phyloP scores from a whole-genome alignment of 1,284 basidiomycete genomes.

The Bjerkandera adusta region DNA sequence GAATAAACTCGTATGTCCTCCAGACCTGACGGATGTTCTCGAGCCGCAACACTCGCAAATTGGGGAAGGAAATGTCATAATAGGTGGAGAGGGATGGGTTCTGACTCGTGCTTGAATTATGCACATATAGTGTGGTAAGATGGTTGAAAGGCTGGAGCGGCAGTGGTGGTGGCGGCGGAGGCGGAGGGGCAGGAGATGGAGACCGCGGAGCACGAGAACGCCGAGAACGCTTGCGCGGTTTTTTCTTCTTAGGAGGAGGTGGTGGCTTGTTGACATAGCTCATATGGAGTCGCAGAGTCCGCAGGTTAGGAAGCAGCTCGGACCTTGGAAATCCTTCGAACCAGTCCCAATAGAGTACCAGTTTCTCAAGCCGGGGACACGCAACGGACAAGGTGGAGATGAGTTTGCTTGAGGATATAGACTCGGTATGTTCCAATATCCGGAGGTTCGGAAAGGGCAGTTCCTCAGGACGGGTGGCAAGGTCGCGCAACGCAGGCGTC shows the following conservation, averaged over 20 bases:
- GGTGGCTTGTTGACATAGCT: not conserved
- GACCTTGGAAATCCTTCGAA: not conserved
- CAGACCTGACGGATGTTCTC: not conserved
- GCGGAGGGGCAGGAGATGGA: no score
- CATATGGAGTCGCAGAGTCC: not conserved
- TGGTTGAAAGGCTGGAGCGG: not conserved
- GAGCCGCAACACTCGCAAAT: constrained; percentile 7
- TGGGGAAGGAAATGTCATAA: constrained; percentile 6
- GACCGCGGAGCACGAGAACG: no score
- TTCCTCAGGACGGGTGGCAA: no score
- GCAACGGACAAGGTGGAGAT: not conserved
- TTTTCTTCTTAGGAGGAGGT: no score
- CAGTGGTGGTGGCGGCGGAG: not conserved
- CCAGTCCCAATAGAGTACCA: not conserved
- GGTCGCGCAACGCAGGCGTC: no score
- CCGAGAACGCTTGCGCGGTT: no score
- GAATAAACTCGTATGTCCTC: constrained; percentile 7
- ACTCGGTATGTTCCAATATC: not conserved
- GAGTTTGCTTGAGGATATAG: not conserved
- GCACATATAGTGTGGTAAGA: not conserved
- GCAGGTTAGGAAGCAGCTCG: not conserved
- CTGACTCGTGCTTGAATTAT: not conserved
- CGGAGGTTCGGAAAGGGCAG: not conserved
- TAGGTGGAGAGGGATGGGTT: not conserved
- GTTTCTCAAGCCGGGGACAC: not conserved